These are phyloP conservation scores for Plenodomus biglobosus DNA, from an alignment of 2,329 filamentous ascomycete genomes.

Conservation along the genomic window DNA sequence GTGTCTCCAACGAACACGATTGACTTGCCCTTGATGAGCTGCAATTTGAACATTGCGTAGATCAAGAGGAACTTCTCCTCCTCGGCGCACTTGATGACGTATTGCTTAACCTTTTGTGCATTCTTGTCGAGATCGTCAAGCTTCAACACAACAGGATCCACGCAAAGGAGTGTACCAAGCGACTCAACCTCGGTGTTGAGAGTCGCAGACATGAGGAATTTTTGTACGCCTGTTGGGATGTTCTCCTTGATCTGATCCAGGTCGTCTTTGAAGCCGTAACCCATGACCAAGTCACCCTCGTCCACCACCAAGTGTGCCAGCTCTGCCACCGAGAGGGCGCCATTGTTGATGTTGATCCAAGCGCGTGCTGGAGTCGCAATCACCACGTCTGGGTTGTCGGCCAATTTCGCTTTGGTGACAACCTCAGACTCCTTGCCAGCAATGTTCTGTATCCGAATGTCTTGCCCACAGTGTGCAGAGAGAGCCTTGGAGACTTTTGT, in stretches of 20 bases:
- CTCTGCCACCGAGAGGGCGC: constrained; percentile 68
- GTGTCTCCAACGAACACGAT: constrained; percentile 84
- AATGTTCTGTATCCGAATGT: constrained; percentile 79
- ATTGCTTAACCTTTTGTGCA: constrained; percentile 78
- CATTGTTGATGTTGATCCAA: constrained; percentile 72
- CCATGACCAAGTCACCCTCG: constrained; percentile 89
- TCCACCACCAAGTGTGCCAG: constrained; percentile 84
- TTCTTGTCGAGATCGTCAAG: constrained; percentile 80
- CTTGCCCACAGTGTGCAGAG: constrained; percentile 79
- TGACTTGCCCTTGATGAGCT: constrained; percentile 89
- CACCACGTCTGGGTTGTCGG: constrained; percentile 83
- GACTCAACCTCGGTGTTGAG: constrained; percentile 84
- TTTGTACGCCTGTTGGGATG: constrained; percentile 83
- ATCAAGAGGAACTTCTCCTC: constrained; percentile 94
- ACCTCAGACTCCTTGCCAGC: constrained; percentile 88
- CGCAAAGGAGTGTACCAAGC: constrained; percentile 81
- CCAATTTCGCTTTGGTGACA: constrained; percentile 82
- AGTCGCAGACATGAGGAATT: constrained; percentile 91
- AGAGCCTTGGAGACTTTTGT: constrained; percentile 75
- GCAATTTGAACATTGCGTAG: constrained; percentile 94
- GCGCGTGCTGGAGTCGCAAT: constrained; percentile 88
- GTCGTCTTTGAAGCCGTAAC: constrained; percentile 92
- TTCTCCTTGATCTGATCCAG: constrained; percentile 75
- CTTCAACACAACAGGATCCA: constrained; percentile 75
- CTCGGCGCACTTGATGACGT: constrained; percentile 88